Evolutionary conservation across 345 rosid species (phyloP), one percentile per base, ranked within the genome.

Genomic region (Gossypium australe): DNA sequence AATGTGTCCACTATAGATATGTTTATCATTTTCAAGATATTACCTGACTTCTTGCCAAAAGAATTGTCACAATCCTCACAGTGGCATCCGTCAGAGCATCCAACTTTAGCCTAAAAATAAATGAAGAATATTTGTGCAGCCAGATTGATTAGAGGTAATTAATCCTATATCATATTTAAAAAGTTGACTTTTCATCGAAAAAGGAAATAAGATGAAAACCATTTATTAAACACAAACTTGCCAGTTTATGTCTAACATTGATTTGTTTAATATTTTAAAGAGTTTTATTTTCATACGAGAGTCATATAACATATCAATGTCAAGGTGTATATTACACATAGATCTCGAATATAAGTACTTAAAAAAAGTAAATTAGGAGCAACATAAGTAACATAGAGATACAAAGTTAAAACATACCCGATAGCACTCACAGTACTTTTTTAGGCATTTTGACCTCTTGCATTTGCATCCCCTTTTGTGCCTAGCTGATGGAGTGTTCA

Each of bases 391-490:
- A 63, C 6, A 29, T 4, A 29, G 38, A 34, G 38, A 34, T 34
- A 34, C 38, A 4, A 34, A 34, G 38, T 34, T 34, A 34, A 34
- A 34, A 55, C 59, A 24, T 63, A 86, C 89, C 89, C 85, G 86
- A 79, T 70, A 84, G 62, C 89, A 86, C 78, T 86, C 89, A 20
- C 87, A 86, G 45, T 84, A 84, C 53, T 82, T 84, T 71, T 86
- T 86, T 22, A 74, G 75, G 71, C 89, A 84, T 64, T 81, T 84
- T 2, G 89, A 84, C 71, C 73, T 86, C 79, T 82, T 84, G 83
- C 87, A 86, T 51, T 86, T 86, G 74, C 87, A 84, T 67, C 89
- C 89, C 52, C 79, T 77, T 82, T 81, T 86, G 71, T 84, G 87
- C 75, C 86, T 79, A 60, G 86, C 84, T 4, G 82, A 84, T 25